Percentiles rank a stretch among this genome's conserved stretches.
Evolutionary conservation across 371 early-diverging fungal species (phyloP).

Genomic region (Circinella umbellata): DNA sequence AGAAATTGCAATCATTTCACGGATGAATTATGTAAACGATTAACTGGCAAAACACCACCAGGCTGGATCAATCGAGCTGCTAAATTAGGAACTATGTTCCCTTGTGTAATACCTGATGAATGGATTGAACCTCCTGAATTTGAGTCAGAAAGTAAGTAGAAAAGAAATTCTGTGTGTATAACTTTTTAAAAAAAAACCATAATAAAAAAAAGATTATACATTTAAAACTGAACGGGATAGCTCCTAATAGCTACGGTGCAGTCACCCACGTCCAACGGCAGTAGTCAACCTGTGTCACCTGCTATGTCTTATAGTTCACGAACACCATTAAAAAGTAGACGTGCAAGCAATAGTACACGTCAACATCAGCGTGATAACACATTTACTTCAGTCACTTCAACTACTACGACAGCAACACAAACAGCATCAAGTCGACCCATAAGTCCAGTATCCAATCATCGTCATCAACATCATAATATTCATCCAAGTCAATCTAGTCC

Average conservation of each 20-base stretch:
- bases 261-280: constrained; percentile 14
- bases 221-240: constrained; percentile 8
- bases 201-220: neutral
- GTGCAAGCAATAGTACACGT: constrained; percentile 10
- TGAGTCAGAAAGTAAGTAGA: constrained; percentile 25
- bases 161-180: neutral
- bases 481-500: constrained; percentile 16
- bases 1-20: constrained; percentile 77
- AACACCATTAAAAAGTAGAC: constrained; percentile 10
- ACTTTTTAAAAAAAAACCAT: neutral
- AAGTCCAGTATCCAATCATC: constrained; percentile 5
- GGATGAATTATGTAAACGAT: constrained; percentile 52
- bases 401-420: neutral
- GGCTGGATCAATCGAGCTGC: constrained; percentile 75
- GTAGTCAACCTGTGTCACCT: constrained; percentile 4
- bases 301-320: constrained; percentile 4
- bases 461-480: neutral
- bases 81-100: constrained; percentile 68
- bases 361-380: constrained; percentile 17
- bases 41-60: constrained; percentile 63
- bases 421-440: constrained; percentile 1
- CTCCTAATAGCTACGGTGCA: constrained; percentile 15
- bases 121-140: constrained; percentile 70
- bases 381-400: neutral
- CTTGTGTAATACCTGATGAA: constrained; percentile 68